Evolutionary conservation across 208 protist species (phyloP).

Genomic region (Leishmania major): DNA sequence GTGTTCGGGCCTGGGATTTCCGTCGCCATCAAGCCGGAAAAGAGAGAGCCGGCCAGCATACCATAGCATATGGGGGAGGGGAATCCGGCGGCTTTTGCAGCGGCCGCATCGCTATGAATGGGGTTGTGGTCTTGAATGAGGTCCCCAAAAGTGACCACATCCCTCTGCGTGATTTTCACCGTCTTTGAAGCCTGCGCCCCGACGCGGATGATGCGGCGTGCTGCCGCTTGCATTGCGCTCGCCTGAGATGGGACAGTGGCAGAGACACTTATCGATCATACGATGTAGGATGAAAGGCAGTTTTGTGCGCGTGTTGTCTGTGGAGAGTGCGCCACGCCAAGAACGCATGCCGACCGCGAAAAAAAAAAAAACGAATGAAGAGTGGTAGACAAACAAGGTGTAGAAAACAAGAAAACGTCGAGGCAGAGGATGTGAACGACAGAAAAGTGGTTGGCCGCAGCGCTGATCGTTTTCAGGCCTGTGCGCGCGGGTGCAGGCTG

Average conservation of each 20-base stretch:
- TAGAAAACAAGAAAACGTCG: not conserved
- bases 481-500: not conserved
- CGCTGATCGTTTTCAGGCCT: not conserved
- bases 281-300: not conserved
- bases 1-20: constrained; percentile 83
- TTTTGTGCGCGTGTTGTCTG: not conserved
- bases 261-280: not conserved
- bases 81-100: constrained; percentile 82
- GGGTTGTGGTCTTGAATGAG: constrained; percentile 87
- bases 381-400: not conserved
- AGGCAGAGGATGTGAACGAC: not conserved
- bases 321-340: not conserved
- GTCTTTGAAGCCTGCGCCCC: constrained; percentile 54
- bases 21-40: constrained; percentile 85
- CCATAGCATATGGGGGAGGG: constrained; percentile 78
- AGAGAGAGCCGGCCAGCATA: constrained; percentile 83
- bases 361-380: too few species aligned
- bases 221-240: constrained; percentile 11
- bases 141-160: constrained; percentile 73
- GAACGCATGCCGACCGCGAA: not conserved
- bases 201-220: constrained; percentile 59
- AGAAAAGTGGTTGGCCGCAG: not conserved
- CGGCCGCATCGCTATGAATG: constrained; percentile 69
- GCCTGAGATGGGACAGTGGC: not conserved
- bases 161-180: constrained; percentile 49